A percentile compares a stretch with the other conserved stretches of the same genome.
Conservation (phyloP, 2,329 filamentous ascomycete genomes). For the Aspergillus sp. region DNA sequence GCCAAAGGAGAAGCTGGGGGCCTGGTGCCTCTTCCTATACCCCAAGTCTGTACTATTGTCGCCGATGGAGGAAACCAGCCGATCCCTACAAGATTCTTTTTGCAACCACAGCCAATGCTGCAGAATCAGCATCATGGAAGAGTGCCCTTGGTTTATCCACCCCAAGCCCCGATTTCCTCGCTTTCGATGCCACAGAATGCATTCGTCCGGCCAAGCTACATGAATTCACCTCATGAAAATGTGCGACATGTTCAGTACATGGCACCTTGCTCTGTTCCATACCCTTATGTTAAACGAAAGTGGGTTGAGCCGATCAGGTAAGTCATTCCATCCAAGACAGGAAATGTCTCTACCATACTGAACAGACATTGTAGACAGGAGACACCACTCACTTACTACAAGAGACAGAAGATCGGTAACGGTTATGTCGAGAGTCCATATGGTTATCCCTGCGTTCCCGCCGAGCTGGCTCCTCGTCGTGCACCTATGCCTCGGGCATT, state of each 20-base stretch:
- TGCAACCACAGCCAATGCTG: not conserved
- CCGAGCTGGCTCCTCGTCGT: not conserved
- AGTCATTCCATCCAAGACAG: not conserved
- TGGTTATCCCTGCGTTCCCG: not conserved
- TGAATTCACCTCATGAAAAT: too few relatives aligned
- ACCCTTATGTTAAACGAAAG: too few relatives aligned
- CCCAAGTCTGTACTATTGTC: not conserved
- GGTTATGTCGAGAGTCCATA: not conserved
- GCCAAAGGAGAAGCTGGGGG: slow-evolving; percentile 14
- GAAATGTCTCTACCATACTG: not conserved
- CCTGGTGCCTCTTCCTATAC: slow-evolving; percentile 4
- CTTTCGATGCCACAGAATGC: too few relatives aligned
- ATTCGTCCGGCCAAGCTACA: too few relatives aligned
- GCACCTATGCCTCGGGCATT: not conserved
- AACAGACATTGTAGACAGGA: not conserved
- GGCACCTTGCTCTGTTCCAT: too few relatives aligned
- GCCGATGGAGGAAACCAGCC: not conserved
- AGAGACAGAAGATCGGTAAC: not conserved
- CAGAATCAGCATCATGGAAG: not conserved
- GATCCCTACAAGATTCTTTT: not conserved
- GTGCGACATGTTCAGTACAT: too few relatives aligned
- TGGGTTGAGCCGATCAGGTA: not conserved
- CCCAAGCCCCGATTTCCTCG: too few relatives aligned
- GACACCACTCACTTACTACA: not conserved
- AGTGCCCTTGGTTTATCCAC: too few relatives aligned